phyloP scores from a whole-genome alignment of 257 asterid species.

The Gentiana dahurica region DNA sequence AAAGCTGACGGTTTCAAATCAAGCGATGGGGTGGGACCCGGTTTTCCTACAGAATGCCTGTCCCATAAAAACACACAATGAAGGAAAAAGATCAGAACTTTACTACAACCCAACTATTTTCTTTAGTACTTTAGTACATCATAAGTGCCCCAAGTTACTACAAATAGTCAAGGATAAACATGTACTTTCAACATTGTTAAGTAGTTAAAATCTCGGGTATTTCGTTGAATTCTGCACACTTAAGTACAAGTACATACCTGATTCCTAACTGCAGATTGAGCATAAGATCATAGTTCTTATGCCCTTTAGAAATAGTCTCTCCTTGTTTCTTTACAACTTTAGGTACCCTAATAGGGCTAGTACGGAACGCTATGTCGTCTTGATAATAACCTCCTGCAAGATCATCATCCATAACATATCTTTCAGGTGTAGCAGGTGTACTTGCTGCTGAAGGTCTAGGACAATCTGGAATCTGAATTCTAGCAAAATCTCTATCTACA shows the following conservation, averaged over 20 bases:
- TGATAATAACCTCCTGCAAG: constrained; percentile 2
- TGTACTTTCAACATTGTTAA: no score
- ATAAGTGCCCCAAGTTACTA: background rate
- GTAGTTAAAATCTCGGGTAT: no score
- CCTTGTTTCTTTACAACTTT: constrained; percentile 30
- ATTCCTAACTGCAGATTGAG: constrained; percentile 33
- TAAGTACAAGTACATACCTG: constrained; percentile 12
- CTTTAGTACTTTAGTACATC: background rate
- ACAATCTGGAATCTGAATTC: constrained; percentile 54
- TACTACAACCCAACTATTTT: background rate
- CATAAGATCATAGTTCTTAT: constrained; percentile 31
- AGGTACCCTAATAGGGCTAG: constrained; percentile 25
- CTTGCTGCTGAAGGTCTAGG: constrained; percentile 39
- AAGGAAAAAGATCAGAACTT: background rate
- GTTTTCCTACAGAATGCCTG: constrained; percentile 92
- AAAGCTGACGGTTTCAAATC: constrained; percentile 83
- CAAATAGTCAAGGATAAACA: no score
- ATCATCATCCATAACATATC: constrained; percentile 8
- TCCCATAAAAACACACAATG: constrained; percentile 1
- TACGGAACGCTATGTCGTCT: constrained; percentile 10
- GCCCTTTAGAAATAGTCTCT: constrained; percentile 30
- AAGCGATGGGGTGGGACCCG: constrained; percentile 76
- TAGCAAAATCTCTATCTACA: constrained; percentile 43
- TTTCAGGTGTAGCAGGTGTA: constrained; percentile 12
- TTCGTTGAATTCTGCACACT: no score